Percentiles rank a stretch among this genome's conserved stretches.
Evolutionary conservation across 768 basidiomycete genomes (phyloP).

Genomic region (Xerocomellus dryophilus): DNA sequence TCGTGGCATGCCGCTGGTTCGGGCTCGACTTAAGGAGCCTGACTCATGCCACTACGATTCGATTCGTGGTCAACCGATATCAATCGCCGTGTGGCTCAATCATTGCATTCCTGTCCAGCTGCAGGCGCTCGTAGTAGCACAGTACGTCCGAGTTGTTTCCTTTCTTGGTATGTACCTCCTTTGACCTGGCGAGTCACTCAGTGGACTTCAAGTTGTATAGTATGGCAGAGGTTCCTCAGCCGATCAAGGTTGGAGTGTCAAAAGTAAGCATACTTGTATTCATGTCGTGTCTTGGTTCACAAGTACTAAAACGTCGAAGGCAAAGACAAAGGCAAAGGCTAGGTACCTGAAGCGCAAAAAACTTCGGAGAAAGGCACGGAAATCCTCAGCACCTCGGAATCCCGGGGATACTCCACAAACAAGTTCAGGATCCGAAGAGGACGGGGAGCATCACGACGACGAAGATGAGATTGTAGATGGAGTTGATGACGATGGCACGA

Average conservation of each 20-base stretch:
- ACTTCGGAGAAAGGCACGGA: slow-evolving; percentile 55
- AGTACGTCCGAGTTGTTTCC: neutral
- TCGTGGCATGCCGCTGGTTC: slow-evolving; percentile 1
- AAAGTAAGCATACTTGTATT: slow-evolving; percentile 19
- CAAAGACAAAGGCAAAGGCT: slow-evolving; percentile 69
- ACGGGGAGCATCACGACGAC: slow-evolving; percentile 18
- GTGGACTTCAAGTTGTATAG: neutral
- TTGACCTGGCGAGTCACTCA: no score
- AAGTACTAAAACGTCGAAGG: slow-evolving; percentile 28
- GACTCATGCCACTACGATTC: neutral
- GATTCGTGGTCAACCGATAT: neutral
- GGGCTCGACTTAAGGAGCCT: neutral
- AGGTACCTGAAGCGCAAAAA: slow-evolving; percentile 74
- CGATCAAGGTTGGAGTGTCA: slow-evolving; percentile 1
- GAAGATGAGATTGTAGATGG: slow-evolving; percentile 19
- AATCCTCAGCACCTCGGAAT: slow-evolving; percentile 28
- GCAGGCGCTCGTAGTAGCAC: neutral
- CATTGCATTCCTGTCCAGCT: neutral
- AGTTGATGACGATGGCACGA: slow-evolving; percentile 9
- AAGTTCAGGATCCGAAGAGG: slow-evolving; percentile 20
- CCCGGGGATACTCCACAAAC: slow-evolving; percentile 20
- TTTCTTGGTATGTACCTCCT: slow-evolving; percentile 1
- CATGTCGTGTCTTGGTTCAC: neutral
- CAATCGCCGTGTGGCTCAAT: no score
- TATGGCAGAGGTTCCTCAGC: slow-evolving; percentile 12